Conservation (phyloP, 768 basidiomycete species). For the Tulasnella sp. region DNA sequence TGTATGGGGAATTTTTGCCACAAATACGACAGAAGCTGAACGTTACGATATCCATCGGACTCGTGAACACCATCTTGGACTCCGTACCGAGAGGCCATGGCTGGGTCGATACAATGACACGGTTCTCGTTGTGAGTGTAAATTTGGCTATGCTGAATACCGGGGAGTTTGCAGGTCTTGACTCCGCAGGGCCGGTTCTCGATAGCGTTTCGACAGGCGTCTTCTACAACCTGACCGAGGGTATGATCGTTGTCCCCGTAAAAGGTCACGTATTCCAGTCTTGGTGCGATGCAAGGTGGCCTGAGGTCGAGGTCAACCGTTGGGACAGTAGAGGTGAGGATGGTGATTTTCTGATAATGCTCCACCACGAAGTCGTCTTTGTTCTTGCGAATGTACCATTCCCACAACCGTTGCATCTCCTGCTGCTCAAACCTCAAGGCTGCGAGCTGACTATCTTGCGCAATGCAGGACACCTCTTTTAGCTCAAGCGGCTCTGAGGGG, state of each 20-base stretch:
- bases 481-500: conserved; percentile 4
- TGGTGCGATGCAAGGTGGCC: conserved; percentile 59
- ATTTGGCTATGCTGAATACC: conserved; percentile 80
- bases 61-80: conserved; percentile 40
- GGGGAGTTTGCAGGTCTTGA: conserved; percentile 80
- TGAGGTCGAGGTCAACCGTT: conserved; percentile 58
- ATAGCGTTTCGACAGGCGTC: conserved; percentile 65
- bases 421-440: conserved; percentile 71
- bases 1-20: conserved; percentile 77
- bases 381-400: conserved; percentile 93
- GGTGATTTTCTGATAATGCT: conserved; percentile 87
- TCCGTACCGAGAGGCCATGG: conserved; percentile 74
- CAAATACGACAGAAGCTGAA: conserved; percentile 85
- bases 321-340: conserved; percentile 79
- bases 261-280: conserved; percentile 70
- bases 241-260: conserved; percentile 89
- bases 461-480: conserved; percentile 69
- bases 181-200: conserved; percentile 63
- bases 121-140: conserved; percentile 85
- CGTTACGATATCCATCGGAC: conserved; percentile 75
- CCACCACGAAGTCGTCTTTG: conserved; percentile 78
- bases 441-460: conserved; percentile 66
- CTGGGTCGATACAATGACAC: conserved; percentile 80
- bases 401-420: conserved; percentile 87
- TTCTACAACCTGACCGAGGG: conserved; percentile 91